Conservation (phyloP, 768 basidiomycete species). For the Boletus fagicola region DNA sequence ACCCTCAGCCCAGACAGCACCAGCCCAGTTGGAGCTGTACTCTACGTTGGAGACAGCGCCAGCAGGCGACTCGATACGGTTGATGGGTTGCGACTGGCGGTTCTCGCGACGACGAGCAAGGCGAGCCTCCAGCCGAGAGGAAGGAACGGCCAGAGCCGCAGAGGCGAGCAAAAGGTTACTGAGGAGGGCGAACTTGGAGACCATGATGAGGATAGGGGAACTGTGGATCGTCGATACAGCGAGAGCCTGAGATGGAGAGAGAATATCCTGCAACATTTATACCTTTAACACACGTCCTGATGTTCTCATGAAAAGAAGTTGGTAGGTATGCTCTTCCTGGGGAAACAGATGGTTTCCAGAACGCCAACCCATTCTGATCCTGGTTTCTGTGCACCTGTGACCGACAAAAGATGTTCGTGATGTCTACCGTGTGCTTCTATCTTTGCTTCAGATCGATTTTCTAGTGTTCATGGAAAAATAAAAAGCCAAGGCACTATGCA, state of each 20-base stretch:
- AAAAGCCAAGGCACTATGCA: not conserved
- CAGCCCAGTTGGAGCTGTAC: constrained; percentile 22
- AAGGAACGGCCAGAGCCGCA: constrained; percentile 14
- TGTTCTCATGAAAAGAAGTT: constrained; percentile 1
- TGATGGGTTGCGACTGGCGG: constrained; percentile 11
- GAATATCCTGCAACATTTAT: constrained; percentile 5
- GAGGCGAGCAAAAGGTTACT: constrained; percentile 20
- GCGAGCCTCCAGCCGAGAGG: constrained; percentile 12
- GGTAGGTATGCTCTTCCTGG: not conserved
- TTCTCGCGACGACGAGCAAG: constrained; percentile 15
- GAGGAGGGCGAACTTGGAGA: constrained; percentile 17
- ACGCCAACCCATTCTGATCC: not conserved
- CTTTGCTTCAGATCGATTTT: not conserved
- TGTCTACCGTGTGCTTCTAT: not conserved
- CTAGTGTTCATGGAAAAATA: not conserved
- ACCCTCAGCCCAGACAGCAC: constrained; percentile 19
- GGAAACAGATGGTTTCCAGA: not conserved
- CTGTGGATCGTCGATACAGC: not conserved
- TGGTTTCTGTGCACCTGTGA: not conserved
- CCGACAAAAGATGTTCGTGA: not conserved
- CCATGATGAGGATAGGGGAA: constrained; percentile 9
- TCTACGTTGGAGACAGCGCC: constrained; percentile 1
- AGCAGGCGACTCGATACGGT: not conserved
- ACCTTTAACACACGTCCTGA: not conserved
- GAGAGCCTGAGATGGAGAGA: not conserved